These are phyloP conservation scores for Coemansia sp. DNA, from an alignment of 192 early-diverging fungal genomes.

Conservation along the genomic window DNA sequence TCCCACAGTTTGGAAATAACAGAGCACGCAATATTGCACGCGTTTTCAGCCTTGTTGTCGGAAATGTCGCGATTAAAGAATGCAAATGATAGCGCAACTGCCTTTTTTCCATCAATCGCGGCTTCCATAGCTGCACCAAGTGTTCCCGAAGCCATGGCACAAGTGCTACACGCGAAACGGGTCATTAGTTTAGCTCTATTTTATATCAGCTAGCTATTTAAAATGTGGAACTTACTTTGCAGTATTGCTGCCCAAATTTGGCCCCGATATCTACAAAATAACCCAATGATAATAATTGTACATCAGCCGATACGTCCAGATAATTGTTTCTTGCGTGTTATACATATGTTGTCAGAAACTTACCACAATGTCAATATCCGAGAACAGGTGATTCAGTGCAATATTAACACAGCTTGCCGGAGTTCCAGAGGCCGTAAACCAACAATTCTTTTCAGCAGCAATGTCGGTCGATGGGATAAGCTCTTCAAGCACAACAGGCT, in stretches of 20 bases:
- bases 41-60: conserved; percentile 18
- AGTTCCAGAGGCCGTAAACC: conserved; percentile 23
- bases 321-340: neutral
- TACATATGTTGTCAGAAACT: neutral
- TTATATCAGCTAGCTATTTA: neutral
- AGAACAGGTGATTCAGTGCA: conserved; percentile 27
- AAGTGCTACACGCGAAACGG: conserved; percentile 14
- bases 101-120: conserved; percentile 7
- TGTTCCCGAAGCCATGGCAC: conserved; percentile 30
- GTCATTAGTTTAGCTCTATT: neutral
- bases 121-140: conserved; percentile 36
- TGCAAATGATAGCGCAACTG: conserved; percentile 29
- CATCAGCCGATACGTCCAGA: neutral
- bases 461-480: conserved; percentile 8
- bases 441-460: conserved; percentile 7
- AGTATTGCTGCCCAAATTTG: conserved; percentile 32
- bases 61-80: conserved; percentile 31
- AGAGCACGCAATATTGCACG: conserved; percentile 9
- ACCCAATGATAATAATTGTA: neutral
- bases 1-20: conserved; percentile 30
- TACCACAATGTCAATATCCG: conserved; percentile 40
- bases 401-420: conserved; percentile 38
- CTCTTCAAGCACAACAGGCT: conserved; percentile 13
- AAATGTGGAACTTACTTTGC: conserved; percentile 19
- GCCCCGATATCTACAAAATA: conserved; percentile 32